phyloP scores from a whole-genome alignment of 179 eudicot genomes.

The Silene vulgaris region DNA sequence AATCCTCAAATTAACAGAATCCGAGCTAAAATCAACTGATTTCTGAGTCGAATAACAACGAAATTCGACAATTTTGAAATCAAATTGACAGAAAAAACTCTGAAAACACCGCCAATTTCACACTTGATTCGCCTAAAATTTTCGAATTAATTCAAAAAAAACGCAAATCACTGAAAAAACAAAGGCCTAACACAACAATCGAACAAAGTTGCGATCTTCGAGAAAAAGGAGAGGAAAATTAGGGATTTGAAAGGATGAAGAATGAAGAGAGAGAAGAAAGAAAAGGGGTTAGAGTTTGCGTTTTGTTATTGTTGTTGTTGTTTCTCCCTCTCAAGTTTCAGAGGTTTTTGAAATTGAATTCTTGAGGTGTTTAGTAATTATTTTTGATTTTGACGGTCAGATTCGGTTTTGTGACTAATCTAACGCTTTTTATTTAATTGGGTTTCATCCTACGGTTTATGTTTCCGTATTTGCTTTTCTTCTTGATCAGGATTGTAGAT shows the following conservation, averaged over 20 bases:
- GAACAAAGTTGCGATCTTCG: conserved; percentile 11
- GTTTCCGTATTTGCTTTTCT: not conserved
- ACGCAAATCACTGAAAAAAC: not conserved
- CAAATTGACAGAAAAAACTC: not conserved
- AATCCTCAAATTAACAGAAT: conserved; percentile 15
- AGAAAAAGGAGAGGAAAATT: conserved; percentile 11
- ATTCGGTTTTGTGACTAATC: conserved; percentile 26
- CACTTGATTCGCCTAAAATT: not conserved
- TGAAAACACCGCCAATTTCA: conserved; percentile 3
- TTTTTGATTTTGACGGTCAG: conserved; percentile 33
- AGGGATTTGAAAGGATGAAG: not conserved
- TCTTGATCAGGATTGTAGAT: not conserved
- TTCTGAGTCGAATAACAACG: conserved; percentile 1
- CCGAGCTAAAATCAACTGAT: conserved; percentile 23
- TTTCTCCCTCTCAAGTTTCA: conserved; percentile 58
- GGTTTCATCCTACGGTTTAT: not conserved
- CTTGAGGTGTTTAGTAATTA: conserved; percentile 28
- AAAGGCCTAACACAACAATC: not conserved
- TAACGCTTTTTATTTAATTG: conserved; percentile 27
- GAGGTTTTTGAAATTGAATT: conserved; percentile 70
- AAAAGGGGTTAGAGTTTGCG: conserved; percentile 4
- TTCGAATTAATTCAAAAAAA: not conserved
- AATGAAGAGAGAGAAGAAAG: conserved; percentile 17
- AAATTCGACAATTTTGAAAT: conserved; percentile 21
- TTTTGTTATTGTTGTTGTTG: conserved; percentile 1